Evolutionary conservation across 495 filamentous ascomycete species (phyloP).

Genomic region (Daldinia bambusicola): DNA sequence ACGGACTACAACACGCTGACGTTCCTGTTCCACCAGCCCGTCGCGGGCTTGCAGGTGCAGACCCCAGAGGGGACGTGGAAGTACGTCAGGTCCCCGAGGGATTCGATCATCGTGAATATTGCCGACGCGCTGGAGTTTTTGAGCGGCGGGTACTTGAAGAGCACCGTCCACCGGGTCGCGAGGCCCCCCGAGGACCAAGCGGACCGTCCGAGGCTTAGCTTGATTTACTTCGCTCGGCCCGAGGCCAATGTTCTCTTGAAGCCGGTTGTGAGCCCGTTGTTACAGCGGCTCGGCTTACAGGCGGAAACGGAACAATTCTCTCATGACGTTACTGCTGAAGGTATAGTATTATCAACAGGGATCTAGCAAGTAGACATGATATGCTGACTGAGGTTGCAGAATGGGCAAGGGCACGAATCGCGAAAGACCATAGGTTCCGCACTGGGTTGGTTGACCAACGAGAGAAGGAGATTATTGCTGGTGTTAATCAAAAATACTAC

Average conservation of each 20-base stretch:
- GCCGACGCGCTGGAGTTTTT: constrained; percentile 60
- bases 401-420: constrained; percentile 49
- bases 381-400: constrained; percentile 32
- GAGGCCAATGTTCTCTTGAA: constrained; percentile 57
- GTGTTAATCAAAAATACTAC: constrained; percentile 50
- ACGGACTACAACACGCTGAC: constrained; percentile 66
- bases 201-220: constrained; percentile 58
- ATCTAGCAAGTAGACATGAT: neutral
- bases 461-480: constrained; percentile 52
- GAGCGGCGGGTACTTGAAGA: constrained; percentile 62
- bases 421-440: constrained; percentile 49
- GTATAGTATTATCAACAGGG: constrained; percentile 10
- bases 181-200: constrained; percentile 60
- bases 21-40: constrained; percentile 65
- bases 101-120: constrained; percentile 63
- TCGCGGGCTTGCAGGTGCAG: constrained; percentile 65
- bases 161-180: constrained; percentile 63
- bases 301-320: constrained; percentile 47
- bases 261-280: constrained; percentile 57
- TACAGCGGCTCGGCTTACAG: constrained; percentile 59
- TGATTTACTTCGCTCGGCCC: constrained; percentile 59
- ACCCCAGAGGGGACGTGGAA: constrained; percentile 54
- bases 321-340: constrained; percentile 48
- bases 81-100: constrained; percentile 58
- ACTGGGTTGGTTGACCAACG: constrained; percentile 42